Evolutionary conservation across 257 asterid genomes (phyloP).

Genomic region (Rauvolfia tetraphylla): DNA sequence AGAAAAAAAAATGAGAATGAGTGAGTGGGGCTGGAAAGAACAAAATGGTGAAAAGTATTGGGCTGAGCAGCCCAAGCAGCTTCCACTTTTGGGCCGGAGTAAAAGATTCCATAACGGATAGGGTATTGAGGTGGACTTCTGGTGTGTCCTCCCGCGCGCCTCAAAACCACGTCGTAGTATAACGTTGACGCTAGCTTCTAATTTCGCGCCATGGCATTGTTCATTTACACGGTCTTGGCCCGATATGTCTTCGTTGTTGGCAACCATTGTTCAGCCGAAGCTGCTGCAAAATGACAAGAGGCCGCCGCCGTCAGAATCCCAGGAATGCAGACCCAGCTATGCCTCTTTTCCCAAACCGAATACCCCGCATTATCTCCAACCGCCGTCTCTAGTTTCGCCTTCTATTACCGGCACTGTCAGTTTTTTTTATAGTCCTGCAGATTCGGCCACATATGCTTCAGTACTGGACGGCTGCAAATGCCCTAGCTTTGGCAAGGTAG

Average conservation of each 20-base stretch:
- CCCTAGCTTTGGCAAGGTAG: slow-evolving; percentile 42
- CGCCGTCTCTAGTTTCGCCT: neutral
- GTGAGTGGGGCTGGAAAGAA: too few species aligned
- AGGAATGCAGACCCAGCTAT: neutral
- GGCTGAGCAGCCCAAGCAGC: too few species aligned
- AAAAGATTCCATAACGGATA: too few species aligned
- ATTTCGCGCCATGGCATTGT: neutral
- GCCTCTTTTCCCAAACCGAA: neutral
- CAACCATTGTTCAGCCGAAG: neutral
- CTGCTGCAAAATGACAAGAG: neutral
- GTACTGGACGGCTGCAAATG: slow-evolving; percentile 51
- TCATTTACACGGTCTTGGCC: neutral
- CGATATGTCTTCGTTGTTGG: slow-evolving; percentile 14
- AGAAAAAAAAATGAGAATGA: too few species aligned
- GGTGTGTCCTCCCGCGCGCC: too few species aligned
- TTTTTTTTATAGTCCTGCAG: slow-evolving; percentile 21
- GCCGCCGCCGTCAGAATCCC: neutral
- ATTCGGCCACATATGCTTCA: slow-evolving; percentile 51
- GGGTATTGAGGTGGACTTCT: too few species aligned
- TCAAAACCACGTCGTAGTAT: neutral
- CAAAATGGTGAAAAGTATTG: too few species aligned
- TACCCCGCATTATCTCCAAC: neutral
- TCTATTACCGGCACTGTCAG: neutral
- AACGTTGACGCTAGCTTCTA: neutral
- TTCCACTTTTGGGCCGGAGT: too few species aligned